A percentile compares a stretch with the other conserved stretches of the same genome.
Conservation (phyloP, 202 grass and related monocot genomes). For the Panicum hallii region DNA sequence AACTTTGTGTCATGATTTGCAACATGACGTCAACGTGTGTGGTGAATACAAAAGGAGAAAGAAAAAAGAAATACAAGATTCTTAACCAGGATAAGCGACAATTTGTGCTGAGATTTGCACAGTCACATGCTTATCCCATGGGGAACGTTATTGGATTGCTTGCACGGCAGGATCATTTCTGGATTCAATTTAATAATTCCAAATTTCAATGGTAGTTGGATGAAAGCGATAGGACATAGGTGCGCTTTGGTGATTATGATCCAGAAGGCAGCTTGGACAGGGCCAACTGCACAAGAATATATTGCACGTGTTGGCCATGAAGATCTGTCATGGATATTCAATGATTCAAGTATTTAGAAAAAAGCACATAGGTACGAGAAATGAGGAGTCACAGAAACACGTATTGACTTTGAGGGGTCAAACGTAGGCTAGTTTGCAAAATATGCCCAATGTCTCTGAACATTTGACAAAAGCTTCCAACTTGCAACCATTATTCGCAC, state of each 20-base stretch:
- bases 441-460: neutral
- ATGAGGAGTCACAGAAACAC: too few species aligned
- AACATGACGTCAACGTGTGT: constrained; percentile 19
- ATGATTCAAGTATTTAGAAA: neutral
- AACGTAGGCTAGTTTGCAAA: neutral
- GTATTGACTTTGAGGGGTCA: neutral
- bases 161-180: constrained; percentile 52
- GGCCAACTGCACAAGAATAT: constrained; percentile 30
- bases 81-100: constrained; percentile 1
- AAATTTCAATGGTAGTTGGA: neutral
- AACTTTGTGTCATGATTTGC: neutral
- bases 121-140: constrained; percentile 44
- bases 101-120: neutral
- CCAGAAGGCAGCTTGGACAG: neutral
- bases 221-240: constrained; percentile 38
- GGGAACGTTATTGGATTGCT: constrained; percentile 39
- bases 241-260: constrained; percentile 40
- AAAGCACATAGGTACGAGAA: too few species aligned
- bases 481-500: neutral
- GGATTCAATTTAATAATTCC: constrained; percentile 22
- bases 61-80: neutral
- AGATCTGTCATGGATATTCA: neutral
- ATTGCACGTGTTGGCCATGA: constrained; percentile 24
- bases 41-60: neutral
- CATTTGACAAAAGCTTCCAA: neutral